Evolutionary conservation across 2,329 filamentous ascomycete species (phyloP), one percentile per base, ranked within the genome.

Genomic region (Akanthomyces muscarius): DNA sequence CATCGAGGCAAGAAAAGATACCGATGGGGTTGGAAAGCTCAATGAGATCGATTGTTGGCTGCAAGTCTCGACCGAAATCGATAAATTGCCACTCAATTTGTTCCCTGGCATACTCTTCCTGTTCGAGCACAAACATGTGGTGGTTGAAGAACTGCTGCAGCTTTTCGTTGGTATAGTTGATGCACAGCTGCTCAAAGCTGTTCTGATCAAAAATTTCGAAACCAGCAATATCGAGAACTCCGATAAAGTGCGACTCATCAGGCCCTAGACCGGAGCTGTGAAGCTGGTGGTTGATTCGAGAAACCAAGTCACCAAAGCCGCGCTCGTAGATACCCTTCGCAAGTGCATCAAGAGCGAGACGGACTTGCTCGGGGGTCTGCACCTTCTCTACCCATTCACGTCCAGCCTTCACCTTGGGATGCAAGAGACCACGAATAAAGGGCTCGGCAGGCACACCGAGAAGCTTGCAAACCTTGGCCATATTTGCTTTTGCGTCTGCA

Each of bases 11-110:
- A 0, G 95, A 98, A 76, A 99, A 99, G 70, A 99, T 96, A 80
- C 95, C 96, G 63, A 99, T 99, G 0, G 95, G 95, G 69, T 99
- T 99, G 0, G 95, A 86, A 41, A 99, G 76, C 76, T 99, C 95
- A 66, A 99, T 99, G 51, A 99, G 82, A 71, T 99, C 95, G 69
- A 99, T 99, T 0, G 95, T 99, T 0, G 95, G 95, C 74, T 99
- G 96, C 30, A 99, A 81, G 72, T 99, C 95, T 65, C 93, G 92
- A 21, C 95, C 95, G 73, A 99, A 99, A 75, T 99, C 95, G 72
- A 99, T 99, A 74, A 99, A 99, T 72, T 98, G 92, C 95, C 95
- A 99, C 77, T 99, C 95, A 69, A 99, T 99, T 75, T 97, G 91
- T 73, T 99, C 95, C 54, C 94, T 83, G 10, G 95, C 93, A 74